These are phyloP conservation scores for Suhomyces sp. DNA, from an alignment of 805 yeast genomes.

Conservation along the genomic window DNA sequence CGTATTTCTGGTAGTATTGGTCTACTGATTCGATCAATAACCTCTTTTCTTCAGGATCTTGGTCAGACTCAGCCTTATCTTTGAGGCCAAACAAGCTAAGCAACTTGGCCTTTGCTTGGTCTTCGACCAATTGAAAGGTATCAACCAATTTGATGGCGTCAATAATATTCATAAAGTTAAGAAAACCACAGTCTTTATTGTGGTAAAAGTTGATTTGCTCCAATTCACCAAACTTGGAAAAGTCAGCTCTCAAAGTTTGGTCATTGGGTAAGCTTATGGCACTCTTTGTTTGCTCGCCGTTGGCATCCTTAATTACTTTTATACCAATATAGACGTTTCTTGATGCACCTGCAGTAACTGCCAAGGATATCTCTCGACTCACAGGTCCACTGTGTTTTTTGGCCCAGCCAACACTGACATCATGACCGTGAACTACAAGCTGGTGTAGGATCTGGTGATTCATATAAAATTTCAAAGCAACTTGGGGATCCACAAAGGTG, in stretches of 20 bases:
- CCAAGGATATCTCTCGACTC: constrained; percentile 51
- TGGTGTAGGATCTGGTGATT: constrained; percentile 56
- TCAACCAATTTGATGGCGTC: constrained; percentile 66
- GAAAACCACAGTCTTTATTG: constrained; percentile 70
- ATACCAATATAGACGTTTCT: constrained; percentile 75
- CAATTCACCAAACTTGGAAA: constrained; percentile 61
- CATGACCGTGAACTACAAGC: constrained; percentile 58
- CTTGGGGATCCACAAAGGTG: constrained; percentile 61
- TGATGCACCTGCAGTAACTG: constrained; percentile 72
- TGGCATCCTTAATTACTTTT: constrained; percentile 27
- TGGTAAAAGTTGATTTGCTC: constrained; percentile 74
- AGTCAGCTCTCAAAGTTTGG: constrained; percentile 54
- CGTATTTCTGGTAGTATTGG: constrained; percentile 43
- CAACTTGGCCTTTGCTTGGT: constrained; percentile 28
- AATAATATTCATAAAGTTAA: constrained; percentile 62
- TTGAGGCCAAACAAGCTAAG: constrained; percentile 50
- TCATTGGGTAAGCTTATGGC: constrained; percentile 35
- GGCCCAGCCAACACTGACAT: constrained; percentile 69
- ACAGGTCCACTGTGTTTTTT: constrained; percentile 64
- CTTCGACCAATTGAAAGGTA: constrained; percentile 40
- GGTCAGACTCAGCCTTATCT: constrained; percentile 11
- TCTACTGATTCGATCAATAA: constrained; percentile 19
- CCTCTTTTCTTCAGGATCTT: constrained; percentile 37
- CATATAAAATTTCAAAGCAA: constrained; percentile 67
- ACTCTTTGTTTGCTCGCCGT: constrained; percentile 3